These are phyloP conservation scores for Salinomyces thailandicus DNA, from an alignment of 2,329 filamentous ascomycete genomes.

Conservation along the genomic window DNA sequence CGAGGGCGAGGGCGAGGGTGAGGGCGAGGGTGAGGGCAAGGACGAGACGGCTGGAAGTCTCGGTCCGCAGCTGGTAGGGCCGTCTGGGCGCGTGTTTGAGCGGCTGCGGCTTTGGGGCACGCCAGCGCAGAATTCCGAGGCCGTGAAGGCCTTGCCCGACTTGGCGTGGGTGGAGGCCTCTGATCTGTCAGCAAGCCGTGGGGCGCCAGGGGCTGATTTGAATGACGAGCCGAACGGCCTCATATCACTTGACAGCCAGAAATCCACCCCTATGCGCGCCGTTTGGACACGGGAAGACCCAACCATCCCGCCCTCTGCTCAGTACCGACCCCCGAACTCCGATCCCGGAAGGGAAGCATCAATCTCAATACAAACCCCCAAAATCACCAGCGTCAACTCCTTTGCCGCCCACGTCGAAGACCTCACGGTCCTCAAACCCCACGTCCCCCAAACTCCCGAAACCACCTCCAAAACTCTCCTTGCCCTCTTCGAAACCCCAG, in stretches of 20 bases:
- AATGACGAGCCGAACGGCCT: neutral
- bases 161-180: too few relatives aligned
- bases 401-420: slow-evolving; percentile 1
- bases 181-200: too few relatives aligned
- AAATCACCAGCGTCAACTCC: neutral
- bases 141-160: slow-evolving; percentile 10
- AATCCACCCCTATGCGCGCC: neutral
- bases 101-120: slow-evolving; percentile 14
- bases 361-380: too few relatives aligned
- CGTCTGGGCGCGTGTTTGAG: slow-evolving; percentile 6
- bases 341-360: too few relatives aligned
- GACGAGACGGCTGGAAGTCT: neutral
- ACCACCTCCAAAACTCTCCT: neutral
- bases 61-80: neutral
- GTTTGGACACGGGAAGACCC: neutral
- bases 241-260: neutral
- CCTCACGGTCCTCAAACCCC: neutral
- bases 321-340: neutral
- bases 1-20: too few relatives aligned
- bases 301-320: neutral
- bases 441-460: neutral
- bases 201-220: too few relatives aligned
- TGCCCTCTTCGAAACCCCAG: neutral
- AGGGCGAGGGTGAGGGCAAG: too few relatives aligned
- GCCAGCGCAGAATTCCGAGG: slow-evolving; percentile 11